phyloP scores from a whole-genome alignment of 2,329 filamentous ascomycete genomes.

The Thelonectria olida region DNA sequence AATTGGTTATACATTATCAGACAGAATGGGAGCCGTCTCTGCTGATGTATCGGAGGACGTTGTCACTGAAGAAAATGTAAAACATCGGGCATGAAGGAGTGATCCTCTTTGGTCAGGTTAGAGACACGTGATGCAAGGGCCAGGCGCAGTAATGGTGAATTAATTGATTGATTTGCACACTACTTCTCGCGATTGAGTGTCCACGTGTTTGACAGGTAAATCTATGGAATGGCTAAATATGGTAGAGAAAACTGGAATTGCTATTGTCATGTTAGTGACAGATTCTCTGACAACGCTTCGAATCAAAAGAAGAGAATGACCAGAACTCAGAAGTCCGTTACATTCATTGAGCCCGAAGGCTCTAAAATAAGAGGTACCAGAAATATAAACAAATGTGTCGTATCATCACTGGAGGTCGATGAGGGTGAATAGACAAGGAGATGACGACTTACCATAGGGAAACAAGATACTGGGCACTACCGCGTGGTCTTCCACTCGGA shows the following conservation, averaged over 20 bases:
- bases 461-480: background rate
- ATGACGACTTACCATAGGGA: conserved; percentile 45
- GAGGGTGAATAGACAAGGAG: conserved; percentile 20
- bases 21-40: conserved; percentile 29
- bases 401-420: conserved; percentile 73
- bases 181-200: too few species aligned
- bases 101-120: conserved; percentile 12
- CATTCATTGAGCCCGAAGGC: conserved; percentile 77
- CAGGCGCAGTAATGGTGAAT: conserved; percentile 16
- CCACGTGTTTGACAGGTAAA: too few species aligned
- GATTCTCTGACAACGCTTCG: conserved; percentile 4
- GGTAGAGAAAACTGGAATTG: background rate
- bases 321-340: conserved; percentile 81
- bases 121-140: conserved; percentile 13
- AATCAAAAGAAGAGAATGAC: conserved; percentile 24
- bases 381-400: conserved; percentile 71
- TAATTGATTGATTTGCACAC: conserved; percentile 5
- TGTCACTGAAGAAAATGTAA: conserved; percentile 41
- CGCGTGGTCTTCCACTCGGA: background rate
- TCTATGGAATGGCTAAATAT: background rate
- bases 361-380: conserved; percentile 99
- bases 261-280: conserved; percentile 33
- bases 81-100: conserved; percentile 38
- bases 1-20: conserved; percentile 32
- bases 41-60: conserved; percentile 30